Evolutionary conservation across 1,284 basidiomycete genomes (phyloP).

Genomic region (Bjerkandera adusta): DNA sequence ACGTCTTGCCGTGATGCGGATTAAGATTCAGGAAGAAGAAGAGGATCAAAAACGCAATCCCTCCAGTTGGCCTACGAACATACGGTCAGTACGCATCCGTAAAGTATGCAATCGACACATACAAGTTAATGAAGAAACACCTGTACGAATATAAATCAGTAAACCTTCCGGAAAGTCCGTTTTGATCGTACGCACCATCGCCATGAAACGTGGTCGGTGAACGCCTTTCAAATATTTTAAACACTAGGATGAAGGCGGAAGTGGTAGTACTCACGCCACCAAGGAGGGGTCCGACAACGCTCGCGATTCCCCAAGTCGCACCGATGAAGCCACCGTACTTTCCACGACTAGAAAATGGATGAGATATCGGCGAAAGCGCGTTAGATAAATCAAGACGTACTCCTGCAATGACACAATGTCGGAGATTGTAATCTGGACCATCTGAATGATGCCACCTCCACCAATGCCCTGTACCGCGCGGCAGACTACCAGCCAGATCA

Average conservation of each 20-base stretch:
- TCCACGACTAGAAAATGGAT: slow-evolving; percentile 50
- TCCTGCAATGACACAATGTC: slow-evolving; percentile 79
- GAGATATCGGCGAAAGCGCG: background rate
- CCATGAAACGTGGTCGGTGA: slow-evolving; percentile 74
- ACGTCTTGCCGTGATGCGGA: slow-evolving; percentile 56
- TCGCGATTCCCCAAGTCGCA: slow-evolving; percentile 79
- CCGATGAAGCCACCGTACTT: slow-evolving; percentile 75
- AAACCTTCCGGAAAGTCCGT: background rate
- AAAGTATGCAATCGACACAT: slow-evolving; percentile 19
- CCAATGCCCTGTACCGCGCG: slow-evolving; percentile 84
- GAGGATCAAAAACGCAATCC: slow-evolving; percentile 65
- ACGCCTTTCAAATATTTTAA: slow-evolving; percentile 37
- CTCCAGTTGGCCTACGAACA: slow-evolving; percentile 67
- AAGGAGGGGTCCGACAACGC: slow-evolving; percentile 74
- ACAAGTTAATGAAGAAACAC: slow-evolving; percentile 79
- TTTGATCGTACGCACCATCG: slow-evolving; percentile 49
- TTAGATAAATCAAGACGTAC: slow-evolving; percentile 39
- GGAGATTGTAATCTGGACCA: slow-evolving; percentile 70
- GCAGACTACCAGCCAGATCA: slow-evolving; percentile 71
- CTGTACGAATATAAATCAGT: slow-evolving; percentile 34
- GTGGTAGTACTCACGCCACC: slow-evolving; percentile 54
- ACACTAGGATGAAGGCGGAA: slow-evolving; percentile 7
- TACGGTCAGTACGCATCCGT: too few species aligned
- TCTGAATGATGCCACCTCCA: slow-evolving; percentile 72
- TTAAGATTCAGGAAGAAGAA: slow-evolving; percentile 86